Evolutionary conservation across 345 rosid genomes (phyloP), one percentile per base, ranked within the genome.

Genomic region (Hirschfeldia incana): DNA sequence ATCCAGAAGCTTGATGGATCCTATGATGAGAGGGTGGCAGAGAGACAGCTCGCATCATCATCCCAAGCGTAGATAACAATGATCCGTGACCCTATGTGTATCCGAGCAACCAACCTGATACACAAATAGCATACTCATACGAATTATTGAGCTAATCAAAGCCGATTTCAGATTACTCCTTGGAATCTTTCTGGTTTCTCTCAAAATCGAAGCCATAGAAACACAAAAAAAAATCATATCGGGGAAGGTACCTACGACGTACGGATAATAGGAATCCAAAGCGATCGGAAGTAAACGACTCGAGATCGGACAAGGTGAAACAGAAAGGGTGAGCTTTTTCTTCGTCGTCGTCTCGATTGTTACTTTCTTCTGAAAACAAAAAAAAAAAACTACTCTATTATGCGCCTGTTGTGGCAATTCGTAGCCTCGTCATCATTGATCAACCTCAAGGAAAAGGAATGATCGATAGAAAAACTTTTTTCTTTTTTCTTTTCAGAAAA

Each of bases 11-110:
- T 72, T 87, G 85, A 26, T 79, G 84, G 72, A 76, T 69, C 55
- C 70, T 78, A 62, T 46, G 83, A 46, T 69, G 87, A 51, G 94
- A 82, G 75, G 87, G 70, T 78, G 80, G 88, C 84, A 88, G 32
- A 36, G 87, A 84, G 74, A 83, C 82, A 57, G 83, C 79, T 70
- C 79, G 75, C 58, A 84, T 85, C 92, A 91, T 91, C 39, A 73
- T 80, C 72, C 79, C 69, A 67, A 70, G 65, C 62, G 61, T 44
- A 80, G 65, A 78, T 27, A 21, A 58, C 57, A 61, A 39, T 49
- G 16, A 75, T 51, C 65, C 11, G 42, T 37, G 53, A 44, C 49
- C 55, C 73, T 72, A n/a, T 58, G 28, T 32, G 55, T 64, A 73
- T 8, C 11, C 44, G 5, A 59, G 4, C 29, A 28, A 28, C 29